phyloP scores from a whole-genome alignment of 2,329 filamentous ascomycete genomes.

The Helotiales sp. region DNA sequence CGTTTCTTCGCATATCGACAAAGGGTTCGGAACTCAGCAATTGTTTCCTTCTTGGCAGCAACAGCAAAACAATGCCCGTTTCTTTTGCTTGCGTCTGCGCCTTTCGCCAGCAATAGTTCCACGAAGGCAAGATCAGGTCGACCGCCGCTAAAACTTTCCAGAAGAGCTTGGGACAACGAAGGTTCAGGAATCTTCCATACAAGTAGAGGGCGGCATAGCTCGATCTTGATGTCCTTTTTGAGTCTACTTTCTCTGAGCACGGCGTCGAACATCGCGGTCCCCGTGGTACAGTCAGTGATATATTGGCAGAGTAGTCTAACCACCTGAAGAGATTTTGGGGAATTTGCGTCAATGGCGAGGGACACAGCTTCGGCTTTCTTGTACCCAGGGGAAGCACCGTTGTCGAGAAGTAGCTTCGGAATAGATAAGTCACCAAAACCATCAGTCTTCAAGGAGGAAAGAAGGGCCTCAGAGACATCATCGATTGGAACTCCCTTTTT shows the following conservation, averaged over 20 bases:
- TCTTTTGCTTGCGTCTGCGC: constrained; percentile 13
- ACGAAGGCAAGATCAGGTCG: constrained; percentile 9
- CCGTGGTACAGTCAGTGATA: constrained; percentile 4
- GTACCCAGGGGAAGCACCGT: constrained; percentile 14
- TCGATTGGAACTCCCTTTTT: constrained; percentile 8
- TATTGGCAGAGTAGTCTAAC: constrained; percentile 15
- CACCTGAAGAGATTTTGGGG: constrained; percentile 13
- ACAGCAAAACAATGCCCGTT: constrained; percentile 8
- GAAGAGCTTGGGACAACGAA: constrained; percentile 4
- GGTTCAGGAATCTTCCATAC: constrained; percentile 12
- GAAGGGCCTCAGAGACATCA: constrained; percentile 14
- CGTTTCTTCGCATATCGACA: constrained; percentile 12
- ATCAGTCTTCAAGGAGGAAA: constrained; percentile 14
- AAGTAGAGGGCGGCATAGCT: constrained; percentile 10
- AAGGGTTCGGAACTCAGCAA: constrained; percentile 11
- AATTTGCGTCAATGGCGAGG: constrained; percentile 12
- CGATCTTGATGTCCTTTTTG: constrained; percentile 8
- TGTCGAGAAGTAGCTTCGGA: constrained; percentile 15
- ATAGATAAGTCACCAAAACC: constrained; percentile 14
- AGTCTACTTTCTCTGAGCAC: constrained; percentile 1
- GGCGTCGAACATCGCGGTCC: constrained; percentile 13
- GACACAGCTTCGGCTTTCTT: constrained; percentile 11
- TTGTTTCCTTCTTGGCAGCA: background rate
- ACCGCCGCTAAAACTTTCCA: constrained; percentile 4
- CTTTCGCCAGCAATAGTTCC: constrained; percentile 15